Evolutionary conservation across 2,329 filamentous ascomycete species (phyloP).

Genomic region (Elsinoe arachidis): DNA sequence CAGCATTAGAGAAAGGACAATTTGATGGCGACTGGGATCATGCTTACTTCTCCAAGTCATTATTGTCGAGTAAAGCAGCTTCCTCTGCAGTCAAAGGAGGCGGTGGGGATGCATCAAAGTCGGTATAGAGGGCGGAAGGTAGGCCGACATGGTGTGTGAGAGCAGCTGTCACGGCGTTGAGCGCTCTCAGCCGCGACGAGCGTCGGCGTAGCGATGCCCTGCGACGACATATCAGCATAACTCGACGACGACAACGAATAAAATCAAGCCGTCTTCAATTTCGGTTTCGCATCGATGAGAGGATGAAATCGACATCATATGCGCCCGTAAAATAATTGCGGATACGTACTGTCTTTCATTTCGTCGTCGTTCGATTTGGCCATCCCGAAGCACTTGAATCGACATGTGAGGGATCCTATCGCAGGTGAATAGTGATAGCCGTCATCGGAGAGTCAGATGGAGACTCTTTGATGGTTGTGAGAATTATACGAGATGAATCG

Average conservation of each 20-base stretch:
- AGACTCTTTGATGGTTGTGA: constrained; percentile 1
- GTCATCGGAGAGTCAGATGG: constrained; percentile 38
- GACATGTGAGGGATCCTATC: constrained; percentile 38
- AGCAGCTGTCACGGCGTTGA: constrained; percentile 72
- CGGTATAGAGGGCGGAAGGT: constrained; percentile 36
- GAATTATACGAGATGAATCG: not conserved
- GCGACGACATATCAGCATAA: constrained; percentile 24
- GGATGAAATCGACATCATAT: constrained; percentile 23
- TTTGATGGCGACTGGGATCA: constrained; percentile 4
- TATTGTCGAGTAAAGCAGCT: constrained; percentile 47
- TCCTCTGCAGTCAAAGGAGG: constrained; percentile 39
- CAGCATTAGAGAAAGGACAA: constrained; percentile 13
- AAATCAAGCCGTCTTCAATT: constrained; percentile 34
- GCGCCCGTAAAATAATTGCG: constrained; percentile 24
- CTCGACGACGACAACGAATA: constrained; percentile 30
- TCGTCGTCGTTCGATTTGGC: constrained; percentile 31
- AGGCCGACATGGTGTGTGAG: constrained; percentile 23
- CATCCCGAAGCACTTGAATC: constrained; percentile 37
- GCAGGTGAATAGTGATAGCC: constrained; percentile 17
- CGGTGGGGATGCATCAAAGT: constrained; percentile 38
- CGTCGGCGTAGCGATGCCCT: constrained; percentile 60
- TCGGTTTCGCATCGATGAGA: constrained; percentile 29
- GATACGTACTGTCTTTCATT: constrained; percentile 38
- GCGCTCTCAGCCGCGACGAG: constrained; percentile 83
- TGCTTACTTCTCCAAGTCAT: constrained; percentile 50